A percentile compares a stretch with the other conserved stretches of the same genome.
These are phyloP conservation scores for Mangifera indica DNA, from an alignment of 345 rosid species.

Conservation along the genomic window DNA sequence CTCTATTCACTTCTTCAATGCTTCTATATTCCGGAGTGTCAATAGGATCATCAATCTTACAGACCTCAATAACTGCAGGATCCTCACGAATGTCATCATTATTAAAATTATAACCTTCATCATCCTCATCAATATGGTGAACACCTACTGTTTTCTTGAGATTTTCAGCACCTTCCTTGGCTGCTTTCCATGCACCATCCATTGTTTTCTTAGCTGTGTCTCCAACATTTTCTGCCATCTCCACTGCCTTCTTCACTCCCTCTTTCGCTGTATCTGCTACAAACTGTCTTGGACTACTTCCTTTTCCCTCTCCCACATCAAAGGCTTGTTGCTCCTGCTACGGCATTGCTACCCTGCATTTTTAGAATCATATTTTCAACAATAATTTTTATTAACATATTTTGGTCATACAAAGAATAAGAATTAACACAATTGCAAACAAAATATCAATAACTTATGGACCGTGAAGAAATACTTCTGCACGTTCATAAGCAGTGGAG, in stretches of 20 bases:
- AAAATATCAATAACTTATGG: too few species aligned
- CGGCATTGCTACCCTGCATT: slow-evolving; percentile 30
- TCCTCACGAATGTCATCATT: slow-evolving; percentile 31
- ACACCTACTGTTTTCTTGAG: slow-evolving; percentile 25
- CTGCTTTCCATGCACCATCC: slow-evolving; percentile 52
- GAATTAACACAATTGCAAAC: too few species aligned
- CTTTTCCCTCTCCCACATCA: slow-evolving; percentile 23
- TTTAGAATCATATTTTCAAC: too few species aligned
- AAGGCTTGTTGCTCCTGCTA: slow-evolving; percentile 21
- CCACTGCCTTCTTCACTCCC: slow-evolving; percentile 41
- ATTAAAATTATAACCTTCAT: not conserved
- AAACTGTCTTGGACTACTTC: slow-evolving; percentile 17
- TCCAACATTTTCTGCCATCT: slow-evolving; percentile 34
- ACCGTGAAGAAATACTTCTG: slow-evolving; percentile 8
- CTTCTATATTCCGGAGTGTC: slow-evolving; percentile 52
- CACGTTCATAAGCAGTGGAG: slow-evolving; percentile 29
- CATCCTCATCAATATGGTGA: not conserved
- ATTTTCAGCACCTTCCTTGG: slow-evolving; percentile 34
- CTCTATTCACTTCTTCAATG: slow-evolving; percentile 37
- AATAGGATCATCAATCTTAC: slow-evolving; percentile 37
- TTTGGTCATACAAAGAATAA: too few species aligned
- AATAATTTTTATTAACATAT: too few species aligned
- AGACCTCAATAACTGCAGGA: slow-evolving; percentile 34
- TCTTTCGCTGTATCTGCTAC: slow-evolving; percentile 44
- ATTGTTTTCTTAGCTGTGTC: slow-evolving; percentile 35